A percentile compares a stretch with the other conserved stretches of the same genome.
phyloP scores from a whole-genome alignment of 805 yeast species.

The Saccharomycopsis sp. region DNA sequence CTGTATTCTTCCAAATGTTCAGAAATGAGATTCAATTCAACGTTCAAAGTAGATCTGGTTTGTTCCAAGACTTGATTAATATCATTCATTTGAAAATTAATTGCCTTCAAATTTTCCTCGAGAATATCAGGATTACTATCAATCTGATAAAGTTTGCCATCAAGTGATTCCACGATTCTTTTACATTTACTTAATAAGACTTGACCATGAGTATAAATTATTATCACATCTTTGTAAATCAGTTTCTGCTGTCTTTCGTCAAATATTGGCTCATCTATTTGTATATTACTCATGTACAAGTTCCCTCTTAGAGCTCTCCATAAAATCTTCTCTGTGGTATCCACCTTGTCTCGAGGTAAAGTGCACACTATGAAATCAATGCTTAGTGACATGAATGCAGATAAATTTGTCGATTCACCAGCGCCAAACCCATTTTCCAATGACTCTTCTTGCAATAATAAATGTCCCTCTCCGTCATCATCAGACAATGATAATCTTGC shows the following conservation, averaged over 20 bases:
- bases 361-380: slow-evolving; percentile 71
- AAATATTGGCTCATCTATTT: slow-evolving; percentile 60
- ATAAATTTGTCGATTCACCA: slow-evolving; percentile 2
- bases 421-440: slow-evolving; percentile 32
- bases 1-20: slow-evolving; percentile 73
- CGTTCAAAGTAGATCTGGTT: slow-evolving; percentile 59
- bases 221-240: slow-evolving; percentile 73
- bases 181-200: slow-evolving; percentile 63
- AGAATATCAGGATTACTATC: slow-evolving; percentile 38
- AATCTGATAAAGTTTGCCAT: slow-evolving; percentile 67
- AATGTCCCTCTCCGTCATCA: slow-evolving; percentile 33
- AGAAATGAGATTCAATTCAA: slow-evolving; percentile 76
- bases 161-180: slow-evolving; percentile 84
- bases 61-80: slow-evolving; percentile 54
- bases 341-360: slow-evolving; percentile 62
- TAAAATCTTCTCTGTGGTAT: slow-evolving; percentile 67
- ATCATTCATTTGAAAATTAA: slow-evolving; percentile 44
- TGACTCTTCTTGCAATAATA: slow-evolving; percentile 28
- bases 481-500: slow-evolving; percentile 31
- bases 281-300: slow-evolving; percentile 66
- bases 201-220: slow-evolving; percentile 88
- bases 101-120: slow-evolving; percentile 30
- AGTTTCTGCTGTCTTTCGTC: slow-evolving; percentile 51
- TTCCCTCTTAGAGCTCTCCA: slow-evolving; percentile 96
- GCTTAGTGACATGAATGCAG: slow-evolving; percentile 26